Base-by-base conservation (phyloP, 192 early-diverging fungal genomes). In the Rhizoclosmatium sp. region DNA sequence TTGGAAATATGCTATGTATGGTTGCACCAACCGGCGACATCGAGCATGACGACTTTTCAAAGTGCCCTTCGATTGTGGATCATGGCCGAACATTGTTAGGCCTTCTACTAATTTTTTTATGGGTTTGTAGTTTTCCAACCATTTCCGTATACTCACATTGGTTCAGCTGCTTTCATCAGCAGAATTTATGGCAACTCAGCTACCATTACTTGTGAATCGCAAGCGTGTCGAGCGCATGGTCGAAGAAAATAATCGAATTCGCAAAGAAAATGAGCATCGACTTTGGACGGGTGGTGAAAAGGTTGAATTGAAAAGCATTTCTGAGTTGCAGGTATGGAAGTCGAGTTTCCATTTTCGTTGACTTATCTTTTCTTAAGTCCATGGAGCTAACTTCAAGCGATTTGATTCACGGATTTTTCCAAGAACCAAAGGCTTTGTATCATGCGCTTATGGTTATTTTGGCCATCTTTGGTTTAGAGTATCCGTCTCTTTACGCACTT, bases 1-100 rank as follows among this genome's bases (percentile, higher is more conserved):
- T 84, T 23, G 58, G 64, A 39, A 84, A 84, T 47, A 71, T 84
- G 76, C 39, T 71, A 23, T 84, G 82, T 70, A 82, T 84, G 76
- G 48, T 81, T 9, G 79, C 78, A 19, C 78, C 78, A 47, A 80
- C 78, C 7, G 78, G 71, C 3, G 75, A 83, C 54, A 64, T 71
- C 10, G 81, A 77, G 60, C 59, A 69, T 45, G 71, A 81, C 58
- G 69, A 82, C 47, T 81, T 82, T 78, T 75, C 79, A 19, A 80
- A 73, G 47, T 83, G 80, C 60, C 76, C 71, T 45, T 5, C 72
- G 40, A 56, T 77, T 40, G 68, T 83, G 2, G 73, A 83, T 47
- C 61, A 62, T 1, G 65, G 73, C 7, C 60, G 82, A 40, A 74
- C 66, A n/a, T 45, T 83, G 70, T 48, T 82, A 31, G 82, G 82